phyloP scores from a whole-genome alignment of 306 rosid genomes.

The Ammopiptanthus mongolicus region DNA sequence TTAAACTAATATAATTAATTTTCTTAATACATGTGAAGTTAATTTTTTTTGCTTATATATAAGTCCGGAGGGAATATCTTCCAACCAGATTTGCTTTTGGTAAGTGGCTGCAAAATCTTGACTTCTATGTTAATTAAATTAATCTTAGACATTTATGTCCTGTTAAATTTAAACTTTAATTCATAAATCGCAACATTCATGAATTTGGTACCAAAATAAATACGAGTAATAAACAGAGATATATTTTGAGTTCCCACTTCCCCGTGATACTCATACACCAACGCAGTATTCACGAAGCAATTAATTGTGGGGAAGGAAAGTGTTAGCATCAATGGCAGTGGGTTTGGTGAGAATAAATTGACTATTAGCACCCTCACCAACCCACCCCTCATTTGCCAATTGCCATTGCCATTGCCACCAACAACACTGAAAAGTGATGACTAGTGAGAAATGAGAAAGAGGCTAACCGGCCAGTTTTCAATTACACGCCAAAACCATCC shows the following conservation, averaged over 20 bases:
- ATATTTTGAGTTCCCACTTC: neutral
- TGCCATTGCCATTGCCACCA: neutral
- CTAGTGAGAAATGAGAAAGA: neutral
- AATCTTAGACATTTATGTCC: neutral
- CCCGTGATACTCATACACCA: neutral
- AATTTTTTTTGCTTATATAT: too few relatives aligned
- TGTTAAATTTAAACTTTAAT: neutral
- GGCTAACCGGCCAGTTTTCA: neutral
- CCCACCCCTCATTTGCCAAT: neutral
- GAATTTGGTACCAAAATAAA: neutral
- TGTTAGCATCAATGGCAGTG: slow-evolving; percentile 19
- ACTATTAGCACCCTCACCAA: slow-evolving; percentile 17
- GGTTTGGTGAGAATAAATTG: slow-evolving; percentile 21
- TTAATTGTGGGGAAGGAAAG: neutral
- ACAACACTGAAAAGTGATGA: neutral
- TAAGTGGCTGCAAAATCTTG: too few relatives aligned
- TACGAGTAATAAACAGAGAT: too few relatives aligned
- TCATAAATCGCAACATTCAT: neutral
- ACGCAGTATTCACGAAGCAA: neutral
- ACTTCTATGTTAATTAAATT: too few relatives aligned
- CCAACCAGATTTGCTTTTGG: too few relatives aligned
- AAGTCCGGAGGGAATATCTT: too few relatives aligned
- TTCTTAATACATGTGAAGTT: too few relatives aligned
- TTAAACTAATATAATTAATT: too few relatives aligned
- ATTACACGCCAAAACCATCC: neutral